These are phyloP conservation scores for Boechera retrofracta DNA, from an alignment of 345 rosid genomes.

Conservation along the genomic window DNA sequence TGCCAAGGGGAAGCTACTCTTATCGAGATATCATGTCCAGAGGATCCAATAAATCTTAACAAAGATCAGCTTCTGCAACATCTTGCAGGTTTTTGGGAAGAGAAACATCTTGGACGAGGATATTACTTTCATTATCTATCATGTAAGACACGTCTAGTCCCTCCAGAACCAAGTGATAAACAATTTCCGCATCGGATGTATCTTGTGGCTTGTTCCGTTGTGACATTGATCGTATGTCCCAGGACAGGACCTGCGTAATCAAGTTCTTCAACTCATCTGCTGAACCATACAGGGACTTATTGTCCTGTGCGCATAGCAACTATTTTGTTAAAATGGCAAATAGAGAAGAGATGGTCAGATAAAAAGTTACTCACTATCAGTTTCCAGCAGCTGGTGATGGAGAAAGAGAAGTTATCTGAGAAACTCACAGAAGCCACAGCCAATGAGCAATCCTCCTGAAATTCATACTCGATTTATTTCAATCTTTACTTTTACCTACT, in stretches of 20 bases:
- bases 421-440: constrained; percentile 76
- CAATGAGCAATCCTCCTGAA: constrained; percentile 67
- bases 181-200: constrained; percentile 34
- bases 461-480: constrained; percentile 11
- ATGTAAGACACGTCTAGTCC: constrained; percentile 74
- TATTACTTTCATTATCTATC: constrained; percentile 63
- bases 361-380: constrained; percentile 54
- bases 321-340: constrained; percentile 4
- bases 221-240: constrained; percentile 94
- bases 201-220: constrained; percentile 65
- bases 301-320: constrained; percentile 53
- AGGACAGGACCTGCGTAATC: constrained; percentile 76
- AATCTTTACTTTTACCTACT: constrained; percentile 5
- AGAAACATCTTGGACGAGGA: constrained; percentile 58
- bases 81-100: constrained; percentile 35
- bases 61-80: constrained; percentile 27
- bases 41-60: constrained; percentile 5
- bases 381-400: constrained; percentile 73
- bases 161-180: constrained; percentile 79
- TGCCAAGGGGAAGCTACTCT: neutral
- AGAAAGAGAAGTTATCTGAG: constrained; percentile 61
- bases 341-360: constrained; percentile 15
- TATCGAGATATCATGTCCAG: constrained; percentile 8
- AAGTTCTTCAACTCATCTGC: constrained; percentile 65
- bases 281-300: constrained; percentile 74